Base-by-base conservation (phyloP, 2,329 filamentous ascomycete species). In the Trichoderma asperellum region DNA sequence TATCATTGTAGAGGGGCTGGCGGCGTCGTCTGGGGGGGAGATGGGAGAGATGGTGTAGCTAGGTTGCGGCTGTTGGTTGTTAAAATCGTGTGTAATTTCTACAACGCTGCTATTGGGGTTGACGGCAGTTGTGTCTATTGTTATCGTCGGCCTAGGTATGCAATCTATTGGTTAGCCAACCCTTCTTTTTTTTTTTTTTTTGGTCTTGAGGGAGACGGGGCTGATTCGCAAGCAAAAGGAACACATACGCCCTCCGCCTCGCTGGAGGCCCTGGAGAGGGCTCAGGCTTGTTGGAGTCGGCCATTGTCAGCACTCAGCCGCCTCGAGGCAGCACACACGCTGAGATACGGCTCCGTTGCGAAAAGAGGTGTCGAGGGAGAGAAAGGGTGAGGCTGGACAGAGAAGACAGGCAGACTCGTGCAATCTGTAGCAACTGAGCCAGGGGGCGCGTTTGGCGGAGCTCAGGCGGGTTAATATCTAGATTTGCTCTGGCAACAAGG, bases 141-240 rank as follows among this genome's bases (percentile, higher is more conserved):
- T 87, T 70, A 87, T 87, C 65, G 85, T 86, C 43, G 85, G 85
- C 53, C 85, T 87, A 70, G 86, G 71, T 49, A 70, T 56, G 55
- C 53, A 59, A 24, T 34, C 16, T 55, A 24, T 27, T 12, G 56
- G 69, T 71, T 63, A 72, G 70, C 59, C 32, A 59, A 55, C 35
- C 27, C 35, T 21, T 37, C 35, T 59, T 35, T n/a, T 32, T 32
- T 32, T 37, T 43, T 55, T 35, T 24, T 24, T 24, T 24, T 24
- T 24, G 24, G 24, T 24, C 8, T 16, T 7, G 27, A 53, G 35
- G 35, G 52, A 52, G 57, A 49, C 59, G 64, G 40, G 67, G 62
- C 49, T 37, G 34, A 43, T 57, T 52, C 37, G 4, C 40, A 35
- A 35, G 4, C 32, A 35, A 35, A 37, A 35, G 34, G n/a, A 24